phyloP scores from a whole-genome alignment of 768 basidiomycete species.

The Boletellus ananas region DNA sequence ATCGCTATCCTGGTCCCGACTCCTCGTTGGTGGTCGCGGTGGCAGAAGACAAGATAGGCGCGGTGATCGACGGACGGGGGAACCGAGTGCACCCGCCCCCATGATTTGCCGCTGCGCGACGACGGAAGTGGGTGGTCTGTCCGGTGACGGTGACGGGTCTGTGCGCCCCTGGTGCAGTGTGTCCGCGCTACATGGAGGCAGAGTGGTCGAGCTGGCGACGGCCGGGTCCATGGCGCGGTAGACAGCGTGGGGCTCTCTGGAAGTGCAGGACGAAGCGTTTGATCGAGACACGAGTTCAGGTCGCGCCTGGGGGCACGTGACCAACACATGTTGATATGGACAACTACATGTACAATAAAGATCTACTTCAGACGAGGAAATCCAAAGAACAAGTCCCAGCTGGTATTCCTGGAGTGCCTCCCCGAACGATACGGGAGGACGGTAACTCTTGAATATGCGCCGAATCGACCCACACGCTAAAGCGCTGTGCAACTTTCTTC shows the following conservation, averaged over 20 bases:
- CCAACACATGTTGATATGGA: neutral
- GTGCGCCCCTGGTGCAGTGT: conserved; percentile 45
- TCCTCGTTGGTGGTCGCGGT: conserved; percentile 16
- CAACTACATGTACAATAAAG: conserved; percentile 8
- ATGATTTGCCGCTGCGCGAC: conserved; percentile 28
- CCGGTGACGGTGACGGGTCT: conserved; percentile 51
- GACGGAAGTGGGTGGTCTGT: conserved; percentile 42
- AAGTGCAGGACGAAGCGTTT: neutral
- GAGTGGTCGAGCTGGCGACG: conserved; percentile 25
- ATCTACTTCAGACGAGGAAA: conserved; percentile 1
- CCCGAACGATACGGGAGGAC: neutral
- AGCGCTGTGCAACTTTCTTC: neutral
- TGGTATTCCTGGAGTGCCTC: neutral
- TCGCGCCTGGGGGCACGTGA: conserved; percentile 33
- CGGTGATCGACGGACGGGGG: conserved; percentile 47
- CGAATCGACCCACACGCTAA: neutral
- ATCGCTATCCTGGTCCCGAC: conserved; percentile 22
- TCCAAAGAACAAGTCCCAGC: neutral
- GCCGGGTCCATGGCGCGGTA: conserved; percentile 17
- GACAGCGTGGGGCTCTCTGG: neutral
- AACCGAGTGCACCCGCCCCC: conserved; percentile 24
- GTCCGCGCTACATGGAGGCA: conserved; percentile 36
- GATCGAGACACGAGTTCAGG: conserved; percentile 26
- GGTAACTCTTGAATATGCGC: neutral
- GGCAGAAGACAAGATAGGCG: conserved; percentile 43